A percentile compares a stretch with the other conserved stretches of the same genome.
phyloP scores from a whole-genome alignment of 768 basidiomycete genomes.

The Hygrophoropsis aurantiaca region DNA sequence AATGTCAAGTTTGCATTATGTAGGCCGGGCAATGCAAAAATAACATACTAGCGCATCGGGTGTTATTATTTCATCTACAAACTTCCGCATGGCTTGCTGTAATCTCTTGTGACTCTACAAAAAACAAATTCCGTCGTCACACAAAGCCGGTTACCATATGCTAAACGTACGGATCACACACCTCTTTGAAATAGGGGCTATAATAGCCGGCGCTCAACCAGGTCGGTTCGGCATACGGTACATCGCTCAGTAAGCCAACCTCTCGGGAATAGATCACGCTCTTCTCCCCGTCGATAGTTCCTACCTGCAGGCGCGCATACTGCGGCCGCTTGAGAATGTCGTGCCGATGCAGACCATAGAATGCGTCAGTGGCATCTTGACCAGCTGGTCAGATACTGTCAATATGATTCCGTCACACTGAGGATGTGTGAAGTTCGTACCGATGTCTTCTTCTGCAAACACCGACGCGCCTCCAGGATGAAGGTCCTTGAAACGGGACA shows the following conservation, averaged over 20 bases:
- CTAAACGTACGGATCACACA: constrained; percentile 25
- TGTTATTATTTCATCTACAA: constrained; percentile 66
- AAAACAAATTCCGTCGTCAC: not conserved
- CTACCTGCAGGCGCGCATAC: constrained; percentile 63
- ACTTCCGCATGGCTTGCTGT: constrained; percentile 46
- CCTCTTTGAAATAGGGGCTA: constrained; percentile 76
- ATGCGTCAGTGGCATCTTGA: constrained; percentile 76
- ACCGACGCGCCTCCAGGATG: constrained; percentile 84
- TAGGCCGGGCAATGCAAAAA: constrained; percentile 5
- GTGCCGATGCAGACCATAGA: constrained; percentile 74
- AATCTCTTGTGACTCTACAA: constrained; percentile 44
- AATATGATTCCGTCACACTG: not conserved
- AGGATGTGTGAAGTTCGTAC: constrained; percentile 35
- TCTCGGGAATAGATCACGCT: constrained; percentile 45
- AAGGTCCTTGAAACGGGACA: constrained; percentile 72
- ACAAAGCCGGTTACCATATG: not conserved
- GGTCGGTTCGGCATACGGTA: constrained; percentile 80
- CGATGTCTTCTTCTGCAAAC: constrained; percentile 70
- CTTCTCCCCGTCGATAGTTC: constrained; percentile 59
- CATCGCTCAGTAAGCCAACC: constrained; percentile 56
- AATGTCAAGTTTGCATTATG: constrained; percentile 14
- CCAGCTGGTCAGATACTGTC: constrained; percentile 45
- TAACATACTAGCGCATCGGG: constrained; percentile 29
- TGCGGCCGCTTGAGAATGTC: constrained; percentile 71
- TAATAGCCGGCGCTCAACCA: constrained; percentile 69